Evolutionary conservation across 2,329 filamentous ascomycete species (phyloP).

Genomic region (Colletotrichum zoysiae): DNA sequence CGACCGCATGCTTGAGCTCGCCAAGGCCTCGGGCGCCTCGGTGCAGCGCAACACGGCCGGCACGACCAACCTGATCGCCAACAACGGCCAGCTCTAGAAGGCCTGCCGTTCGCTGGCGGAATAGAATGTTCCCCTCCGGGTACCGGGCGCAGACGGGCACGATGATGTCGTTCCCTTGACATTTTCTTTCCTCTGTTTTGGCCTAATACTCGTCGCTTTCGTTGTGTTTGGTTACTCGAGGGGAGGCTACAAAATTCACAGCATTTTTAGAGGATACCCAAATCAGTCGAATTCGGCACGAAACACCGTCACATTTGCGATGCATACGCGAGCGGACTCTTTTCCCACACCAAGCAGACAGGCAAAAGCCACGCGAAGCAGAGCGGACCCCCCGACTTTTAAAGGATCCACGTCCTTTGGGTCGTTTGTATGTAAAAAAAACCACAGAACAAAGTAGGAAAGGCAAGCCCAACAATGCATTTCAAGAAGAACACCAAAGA

Average conservation of each 20-base stretch:
- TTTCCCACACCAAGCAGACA: slow-evolving; percentile 13
- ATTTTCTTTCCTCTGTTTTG: slow-evolving; percentile 21
- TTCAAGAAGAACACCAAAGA: slow-evolving; percentile 25
- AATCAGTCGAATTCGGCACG: slow-evolving; percentile 21
- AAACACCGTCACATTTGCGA: neutral
- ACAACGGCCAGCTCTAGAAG: slow-evolving; percentile 61
- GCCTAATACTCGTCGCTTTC: slow-evolving; percentile 30
- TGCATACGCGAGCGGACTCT: slow-evolving; percentile 34
- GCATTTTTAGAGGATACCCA: slow-evolving; percentile 42
- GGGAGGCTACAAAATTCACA: slow-evolving; percentile 28
- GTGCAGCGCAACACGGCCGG: slow-evolving; percentile 57
- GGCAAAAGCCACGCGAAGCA: slow-evolving; percentile 1
- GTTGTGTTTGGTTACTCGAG: slow-evolving; percentile 25
- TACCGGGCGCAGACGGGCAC: slow-evolving; percentile 12
- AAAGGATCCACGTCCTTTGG: neutral
- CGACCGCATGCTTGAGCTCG: slow-evolving; percentile 65
- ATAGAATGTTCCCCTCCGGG: slow-evolving; percentile 6
- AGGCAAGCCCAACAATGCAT: slow-evolving; percentile 26
- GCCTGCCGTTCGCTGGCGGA: neutral
- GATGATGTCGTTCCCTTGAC: slow-evolving; percentile 14
- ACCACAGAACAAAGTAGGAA: slow-evolving; percentile 18
- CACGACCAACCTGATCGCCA: slow-evolving; percentile 68
- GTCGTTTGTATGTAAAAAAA: slow-evolving; percentile 32
- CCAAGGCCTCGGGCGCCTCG: slow-evolving; percentile 57
- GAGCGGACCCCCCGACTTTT: neutral